Percentiles rank a stretch among this genome's conserved stretches.
Evolutionary conservation across 306 rosid genomes (phyloP).

Genomic region (Cajanus cajan): DNA sequence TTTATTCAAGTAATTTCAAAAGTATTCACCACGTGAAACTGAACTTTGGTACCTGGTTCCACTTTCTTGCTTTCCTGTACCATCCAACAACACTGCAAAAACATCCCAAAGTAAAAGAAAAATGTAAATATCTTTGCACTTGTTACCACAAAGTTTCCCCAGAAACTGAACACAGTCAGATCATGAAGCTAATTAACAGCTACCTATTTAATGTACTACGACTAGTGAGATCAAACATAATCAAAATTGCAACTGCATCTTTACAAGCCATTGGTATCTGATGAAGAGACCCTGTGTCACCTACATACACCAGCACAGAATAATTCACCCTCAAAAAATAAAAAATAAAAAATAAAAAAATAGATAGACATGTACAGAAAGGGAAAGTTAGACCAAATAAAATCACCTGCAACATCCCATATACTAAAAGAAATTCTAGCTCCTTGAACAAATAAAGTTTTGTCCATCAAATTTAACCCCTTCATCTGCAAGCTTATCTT

Average conservation of each 20-base stretch:
- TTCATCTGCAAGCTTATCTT: conserved; percentile 69
- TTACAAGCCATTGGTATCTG: conserved; percentile 93
- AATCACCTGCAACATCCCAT: conserved; percentile 91
- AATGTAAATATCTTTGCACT: background rate
- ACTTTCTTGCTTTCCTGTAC: conserved; percentile 83
- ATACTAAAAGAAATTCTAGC: conserved; percentile 74
- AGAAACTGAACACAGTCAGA: background rate
- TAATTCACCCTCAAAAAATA: background rate
- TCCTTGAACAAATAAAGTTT: conserved; percentile 67
- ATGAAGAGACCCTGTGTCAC: conserved; percentile 56
- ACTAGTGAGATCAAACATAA: conserved; percentile 94
- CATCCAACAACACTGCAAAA: conserved; percentile 78
- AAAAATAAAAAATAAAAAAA: background rate
- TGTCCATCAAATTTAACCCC: conserved; percentile 85
- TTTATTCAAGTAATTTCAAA: background rate
- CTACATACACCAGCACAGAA: conserved; percentile 33
- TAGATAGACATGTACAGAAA: background rate
- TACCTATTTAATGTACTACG: conserved; percentile 80
- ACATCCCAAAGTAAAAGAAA: background rate
- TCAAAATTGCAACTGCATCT: conserved; percentile 94
- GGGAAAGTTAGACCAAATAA: background rate
- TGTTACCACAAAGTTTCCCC: background rate
- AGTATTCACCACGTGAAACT: background rate
- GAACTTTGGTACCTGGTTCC: conserved; percentile 78
- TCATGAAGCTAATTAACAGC: background rate